Evolutionary conservation across 257 asterid genomes (phyloP).

Genomic region (Solanum peruvianum): DNA sequence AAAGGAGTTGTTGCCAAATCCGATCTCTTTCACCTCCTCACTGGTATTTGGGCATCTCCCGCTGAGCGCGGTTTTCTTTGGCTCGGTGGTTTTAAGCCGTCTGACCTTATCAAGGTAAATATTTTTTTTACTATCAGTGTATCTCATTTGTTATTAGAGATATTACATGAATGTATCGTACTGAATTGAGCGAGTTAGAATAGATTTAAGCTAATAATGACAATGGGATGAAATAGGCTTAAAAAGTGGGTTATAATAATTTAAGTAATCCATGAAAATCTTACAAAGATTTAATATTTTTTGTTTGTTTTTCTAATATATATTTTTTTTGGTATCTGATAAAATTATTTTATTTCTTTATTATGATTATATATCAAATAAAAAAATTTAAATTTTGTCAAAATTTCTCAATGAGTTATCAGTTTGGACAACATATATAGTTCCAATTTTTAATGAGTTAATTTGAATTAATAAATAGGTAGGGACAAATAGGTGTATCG

Average conservation of each 20-base stretch:
- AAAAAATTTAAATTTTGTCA: neutral
- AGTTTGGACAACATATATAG: neutral
- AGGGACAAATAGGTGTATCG: neutral
- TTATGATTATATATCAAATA: neutral
- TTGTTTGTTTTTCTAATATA: neutral
- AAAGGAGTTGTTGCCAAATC: conserved; percentile 78
- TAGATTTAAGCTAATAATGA: neutral
- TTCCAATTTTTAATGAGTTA: neutral
- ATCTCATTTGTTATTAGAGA: neutral
- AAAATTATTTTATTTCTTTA: neutral
- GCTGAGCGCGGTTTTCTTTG: conserved; percentile 90
- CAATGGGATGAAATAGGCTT: neutral
- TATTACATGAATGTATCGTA: neutral
- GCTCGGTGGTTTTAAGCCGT: conserved; percentile 94
- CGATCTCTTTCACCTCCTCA: conserved; percentile 74
- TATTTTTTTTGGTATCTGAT: fast-evolving
- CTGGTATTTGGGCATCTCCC: conserved; percentile 86
- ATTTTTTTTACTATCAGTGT: neutral
- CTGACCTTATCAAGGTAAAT: conserved; percentile 69
- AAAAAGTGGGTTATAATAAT: neutral
- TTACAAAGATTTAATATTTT: neutral
- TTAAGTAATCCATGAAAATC: neutral
- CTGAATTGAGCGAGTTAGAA: neutral
- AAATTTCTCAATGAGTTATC: neutral
- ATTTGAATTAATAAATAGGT: neutral